Conservation (phyloP, 2,329 filamentous ascomycete genomes). For the Periconia macrospinosa region DNA sequence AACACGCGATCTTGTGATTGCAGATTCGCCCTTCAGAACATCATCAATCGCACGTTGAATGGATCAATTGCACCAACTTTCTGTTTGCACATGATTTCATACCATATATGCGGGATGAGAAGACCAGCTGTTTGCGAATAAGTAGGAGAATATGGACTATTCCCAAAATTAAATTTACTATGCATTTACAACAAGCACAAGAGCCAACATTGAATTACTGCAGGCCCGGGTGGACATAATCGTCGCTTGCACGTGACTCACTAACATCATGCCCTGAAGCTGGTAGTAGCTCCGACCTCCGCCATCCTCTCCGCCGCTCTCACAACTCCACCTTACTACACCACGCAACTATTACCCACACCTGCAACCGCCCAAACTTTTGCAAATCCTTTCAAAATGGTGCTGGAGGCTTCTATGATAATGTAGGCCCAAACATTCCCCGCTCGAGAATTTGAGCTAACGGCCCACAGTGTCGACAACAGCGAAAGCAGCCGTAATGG, state of each 20-base stretch:
- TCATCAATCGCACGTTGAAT: neutral
- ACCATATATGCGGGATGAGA: too few relatives aligned
- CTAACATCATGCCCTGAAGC: slow-evolving; percentile 1
- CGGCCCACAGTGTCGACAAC: slow-evolving; percentile 76
- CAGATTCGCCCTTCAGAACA: neutral
- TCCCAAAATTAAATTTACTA: too few relatives aligned
- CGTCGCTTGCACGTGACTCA: neutral
- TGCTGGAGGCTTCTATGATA: slow-evolving; percentile 98
- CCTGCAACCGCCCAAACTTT: slow-evolving; percentile 5
- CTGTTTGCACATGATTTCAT: too few relatives aligned
- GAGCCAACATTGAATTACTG: too few relatives aligned
- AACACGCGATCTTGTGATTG: slow-evolving; percentile 13
- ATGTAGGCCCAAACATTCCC: slow-evolving; percentile 53
- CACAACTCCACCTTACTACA: slow-evolving; percentile 7
- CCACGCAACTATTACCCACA: neutral
- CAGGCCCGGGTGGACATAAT: too few relatives aligned
- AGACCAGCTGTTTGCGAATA: too few relatives aligned
- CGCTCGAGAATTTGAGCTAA: slow-evolving; percentile 19
- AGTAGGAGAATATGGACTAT: too few relatives aligned
- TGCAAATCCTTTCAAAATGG: slow-evolving; percentile 70
- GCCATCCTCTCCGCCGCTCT: neutral
- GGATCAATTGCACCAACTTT: too few relatives aligned
- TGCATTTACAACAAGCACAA: too few relatives aligned
- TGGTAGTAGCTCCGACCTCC: slow-evolving; percentile 8
- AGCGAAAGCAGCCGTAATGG: slow-evolving; percentile 98